phyloP scores from a whole-genome alignment of 2,329 filamentous ascomycete species.

The Aureobasidium namibiae region DNA sequence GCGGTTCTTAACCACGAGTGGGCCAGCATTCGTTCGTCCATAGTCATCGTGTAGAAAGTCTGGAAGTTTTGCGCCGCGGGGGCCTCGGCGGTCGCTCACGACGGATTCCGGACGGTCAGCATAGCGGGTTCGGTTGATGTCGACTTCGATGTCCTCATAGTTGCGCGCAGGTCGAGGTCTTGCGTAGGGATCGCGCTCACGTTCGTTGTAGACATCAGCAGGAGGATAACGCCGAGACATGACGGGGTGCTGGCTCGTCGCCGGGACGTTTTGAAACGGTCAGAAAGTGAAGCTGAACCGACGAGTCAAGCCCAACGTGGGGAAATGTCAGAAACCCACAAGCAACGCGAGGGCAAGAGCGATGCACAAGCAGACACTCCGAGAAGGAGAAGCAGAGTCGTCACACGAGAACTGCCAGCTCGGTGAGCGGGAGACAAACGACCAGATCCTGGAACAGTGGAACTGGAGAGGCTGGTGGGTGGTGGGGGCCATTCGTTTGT shows the following conservation, averaged over 20 bases:
- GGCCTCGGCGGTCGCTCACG: constrained; percentile 24
- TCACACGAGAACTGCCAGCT: not conserved
- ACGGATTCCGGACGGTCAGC: constrained; percentile 21
- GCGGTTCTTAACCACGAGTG: constrained; percentile 38
- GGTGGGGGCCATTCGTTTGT: constrained; percentile 9
- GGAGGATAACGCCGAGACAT: constrained; percentile 14
- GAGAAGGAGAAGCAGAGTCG: not conserved
- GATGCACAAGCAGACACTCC: not conserved
- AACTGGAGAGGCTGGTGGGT: constrained; percentile 7
- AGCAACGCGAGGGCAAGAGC: not conserved
- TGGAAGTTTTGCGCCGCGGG: constrained; percentile 36
- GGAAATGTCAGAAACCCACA: not conserved
- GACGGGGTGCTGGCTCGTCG: not conserved
- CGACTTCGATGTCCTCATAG: constrained; percentile 43
- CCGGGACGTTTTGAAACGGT: constrained; percentile 11
- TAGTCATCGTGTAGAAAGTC: constrained; percentile 45
- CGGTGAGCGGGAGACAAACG: constrained; percentile 3
- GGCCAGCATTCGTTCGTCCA: constrained; percentile 35
- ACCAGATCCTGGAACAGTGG: not conserved
- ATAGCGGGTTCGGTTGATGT: constrained; percentile 30
- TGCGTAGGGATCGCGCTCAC: constrained; percentile 32
- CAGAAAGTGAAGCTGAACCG: not conserved
- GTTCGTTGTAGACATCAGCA: constrained; percentile 40
- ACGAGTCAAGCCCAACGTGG: constrained; percentile 1
- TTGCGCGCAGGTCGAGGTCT: constrained; percentile 32